Conservation (phyloP, 2,329 filamentous ascomycete genomes). For the Cladophialophora carrionii region DNA sequence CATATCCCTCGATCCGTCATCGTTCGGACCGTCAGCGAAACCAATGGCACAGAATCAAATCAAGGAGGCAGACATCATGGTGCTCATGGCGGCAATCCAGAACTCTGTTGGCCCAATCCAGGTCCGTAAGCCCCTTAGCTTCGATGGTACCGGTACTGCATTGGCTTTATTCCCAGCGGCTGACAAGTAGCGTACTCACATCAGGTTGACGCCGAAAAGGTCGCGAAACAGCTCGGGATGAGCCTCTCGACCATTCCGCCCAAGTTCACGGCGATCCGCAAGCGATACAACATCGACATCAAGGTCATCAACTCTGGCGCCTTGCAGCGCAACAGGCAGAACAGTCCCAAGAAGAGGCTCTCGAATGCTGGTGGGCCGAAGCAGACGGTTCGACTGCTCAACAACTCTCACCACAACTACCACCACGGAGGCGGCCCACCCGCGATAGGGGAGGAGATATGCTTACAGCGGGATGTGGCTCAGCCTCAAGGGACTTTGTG, state of each 20-base stretch:
- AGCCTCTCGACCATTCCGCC: conserved; percentile 32
- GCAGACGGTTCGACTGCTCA: background rate
- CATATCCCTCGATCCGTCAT: background rate
- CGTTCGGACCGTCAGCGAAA: background rate
- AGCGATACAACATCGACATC: conserved; percentile 33
- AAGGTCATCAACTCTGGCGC: conserved; percentile 35
- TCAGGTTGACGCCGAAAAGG: conserved; percentile 31
- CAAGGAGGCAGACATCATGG: conserved; percentile 31
- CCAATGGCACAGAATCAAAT: conserved; percentile 26
- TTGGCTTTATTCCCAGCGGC: no score
- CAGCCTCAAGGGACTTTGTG: background rate
- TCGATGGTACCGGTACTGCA: no score
- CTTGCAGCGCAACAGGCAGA: conserved; percentile 30
- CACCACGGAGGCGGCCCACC: background rate
- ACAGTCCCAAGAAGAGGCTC: conserved; percentile 30
- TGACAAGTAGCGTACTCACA: background rate
- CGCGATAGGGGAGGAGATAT: background rate
- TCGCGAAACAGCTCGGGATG: conserved; percentile 32
- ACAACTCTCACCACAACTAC: conserved; percentile 1
- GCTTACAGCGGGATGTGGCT: background rate
- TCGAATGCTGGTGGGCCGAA: conserved; percentile 5
- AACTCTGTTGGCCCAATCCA: conserved; percentile 33
- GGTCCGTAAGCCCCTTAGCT: conserved; percentile 8
- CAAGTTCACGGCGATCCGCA: conserved; percentile 32
- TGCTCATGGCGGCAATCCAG: conserved; percentile 32